Base-by-base conservation (phyloP, 2,329 filamentous ascomycete genomes). In the Penicillium sp. region DNA sequence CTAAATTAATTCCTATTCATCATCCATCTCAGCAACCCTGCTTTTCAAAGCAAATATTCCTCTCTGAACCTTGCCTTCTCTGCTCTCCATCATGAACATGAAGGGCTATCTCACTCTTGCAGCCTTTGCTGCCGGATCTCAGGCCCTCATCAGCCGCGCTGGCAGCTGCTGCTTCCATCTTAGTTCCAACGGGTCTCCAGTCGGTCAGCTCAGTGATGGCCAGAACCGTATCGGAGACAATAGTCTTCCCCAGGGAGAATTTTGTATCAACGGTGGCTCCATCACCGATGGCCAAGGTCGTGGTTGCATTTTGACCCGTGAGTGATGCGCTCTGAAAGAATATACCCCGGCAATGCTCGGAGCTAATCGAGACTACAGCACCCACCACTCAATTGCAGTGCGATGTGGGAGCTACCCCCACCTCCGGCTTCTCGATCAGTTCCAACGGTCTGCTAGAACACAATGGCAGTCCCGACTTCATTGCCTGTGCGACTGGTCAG, bases 291-390 rank as follows among this genome's bases (percentile, higher is more conserved):
- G 72, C 41, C 74, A 75, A 46, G 79, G 79, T 42, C 76, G 81
- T 47, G 84, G 85, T 15, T 87, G 85, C 64, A 85, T 85, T 67
- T 73, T 86, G 62, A 87, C 85, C 58, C 77, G 79, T 82, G 70
- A 65, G 74, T 71, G 12, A 16, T 33, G 12, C 15, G 13, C 4
- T 33, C 2, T 24, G 10, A 24, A 12, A 13, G 5, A n/a, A 44
- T 3, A 34, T 33, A 5, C 3, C 15, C 18, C 18, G n/a, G 5
- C 13, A 33, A 23, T 52, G 52, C 46, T 47, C 61, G 50, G 61
- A 46, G 24, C 8, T 54, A 43, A 49, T 42, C 21, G 24, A 26
- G 18, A 18, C n/a, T 15, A 7, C 56, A 81, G 78, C 79, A 34
- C 78, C 81, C 0, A 84, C 82, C 1, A 77, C 75, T 23, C 80